Base-by-base conservation (phyloP, 352 stramenopile genomes). In the Globisporangium paddicum region DNA sequence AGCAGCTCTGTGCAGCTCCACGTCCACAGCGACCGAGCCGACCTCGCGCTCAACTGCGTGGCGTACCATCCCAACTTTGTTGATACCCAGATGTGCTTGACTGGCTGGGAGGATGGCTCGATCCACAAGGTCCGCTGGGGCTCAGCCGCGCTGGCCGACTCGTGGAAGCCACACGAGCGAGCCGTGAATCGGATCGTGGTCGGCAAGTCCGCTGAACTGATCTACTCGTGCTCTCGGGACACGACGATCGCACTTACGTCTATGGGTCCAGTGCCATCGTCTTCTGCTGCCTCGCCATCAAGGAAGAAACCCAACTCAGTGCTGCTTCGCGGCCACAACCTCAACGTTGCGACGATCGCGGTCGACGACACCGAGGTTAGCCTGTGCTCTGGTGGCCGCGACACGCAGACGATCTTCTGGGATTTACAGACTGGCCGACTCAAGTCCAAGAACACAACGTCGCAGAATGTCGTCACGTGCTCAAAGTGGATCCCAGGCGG, bases 381-480 rank as follows among this genome's bases (percentile, higher is more conserved):
- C n/a, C 52, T 95, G 40, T 93, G 84, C 66, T 93, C 82, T 0
- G 86, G 86, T 28, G 82, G 84, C 16, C 66, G 84, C n/a, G 86
- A 95, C 66, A 94, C 86, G 0, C 79, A 88, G 48, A 90, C 82
- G 19, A 85, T 87, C 46, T 71, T 93, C 50, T 95, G 85, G 85
- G 83, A 93, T 61, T 37, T 89, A 8, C 56, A 63, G 18, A 93
- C 85, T 0, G 61, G 66, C 3, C 58, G 70, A 16, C 66, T 79
- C 10, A 72, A 73, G 30, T 57, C 64, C 13, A 87, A 83, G 52
- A 93, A 88, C 47, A 89, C 72, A 34, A 90, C 68, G 8, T 74
- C 86, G 18, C 82, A 90, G 69, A 96, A 96, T 34, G 82, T 96
- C 14, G 64, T 96, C 48, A 96, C 86, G 45, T 95, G 84, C 67